A percentile compares a stretch with the other conserved stretches of the same genome.
Conservation (phyloP, 208 protist genomes). For the Tritrichomonas foetus region DNA sequence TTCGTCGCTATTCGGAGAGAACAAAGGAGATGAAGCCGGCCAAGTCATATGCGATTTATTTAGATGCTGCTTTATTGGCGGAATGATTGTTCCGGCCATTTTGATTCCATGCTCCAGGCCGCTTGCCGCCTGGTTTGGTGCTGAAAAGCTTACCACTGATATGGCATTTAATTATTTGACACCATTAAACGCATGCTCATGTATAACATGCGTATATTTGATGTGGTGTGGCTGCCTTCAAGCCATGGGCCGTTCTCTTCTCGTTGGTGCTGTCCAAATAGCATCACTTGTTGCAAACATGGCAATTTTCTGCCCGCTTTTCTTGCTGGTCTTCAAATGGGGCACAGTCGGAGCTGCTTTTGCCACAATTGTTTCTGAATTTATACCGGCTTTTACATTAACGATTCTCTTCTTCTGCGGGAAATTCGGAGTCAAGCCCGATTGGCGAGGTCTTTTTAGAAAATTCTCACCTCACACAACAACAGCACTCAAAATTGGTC, state of each 20-base stretch:
- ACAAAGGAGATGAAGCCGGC: not conserved
- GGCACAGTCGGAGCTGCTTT: not conserved
- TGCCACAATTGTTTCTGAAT: not conserved
- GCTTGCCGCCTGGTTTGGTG: not conserved
- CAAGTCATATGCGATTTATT: not conserved
- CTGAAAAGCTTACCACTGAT: not conserved
- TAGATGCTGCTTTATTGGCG: not conserved
- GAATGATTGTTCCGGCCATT: slow-evolving; percentile 16
- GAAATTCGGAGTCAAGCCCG: not conserved
- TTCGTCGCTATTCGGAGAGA: not conserved
- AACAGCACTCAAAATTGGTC: not conserved
- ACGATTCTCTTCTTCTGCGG: not conserved
- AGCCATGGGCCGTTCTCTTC: not conserved
- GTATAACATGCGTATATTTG: not conserved
- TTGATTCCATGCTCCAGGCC: not conserved
- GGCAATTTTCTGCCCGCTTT: not conserved
- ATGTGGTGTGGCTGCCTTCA: not conserved
- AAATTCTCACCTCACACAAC: not conserved
- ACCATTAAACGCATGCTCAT: not conserved
- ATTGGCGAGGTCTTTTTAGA: not conserved
- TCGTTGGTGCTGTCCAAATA: not conserved
- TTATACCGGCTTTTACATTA: not conserved
- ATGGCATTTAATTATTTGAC: not conserved
- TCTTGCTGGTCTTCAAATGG: not conserved
- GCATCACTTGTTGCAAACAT: not conserved